A percentile compares a stretch with the other conserved stretches of the same genome.
Evolutionary conservation across 371 early-diverging fungal genomes (phyloP).

Genomic region (Polyrhizophydium stewartii): DNA sequence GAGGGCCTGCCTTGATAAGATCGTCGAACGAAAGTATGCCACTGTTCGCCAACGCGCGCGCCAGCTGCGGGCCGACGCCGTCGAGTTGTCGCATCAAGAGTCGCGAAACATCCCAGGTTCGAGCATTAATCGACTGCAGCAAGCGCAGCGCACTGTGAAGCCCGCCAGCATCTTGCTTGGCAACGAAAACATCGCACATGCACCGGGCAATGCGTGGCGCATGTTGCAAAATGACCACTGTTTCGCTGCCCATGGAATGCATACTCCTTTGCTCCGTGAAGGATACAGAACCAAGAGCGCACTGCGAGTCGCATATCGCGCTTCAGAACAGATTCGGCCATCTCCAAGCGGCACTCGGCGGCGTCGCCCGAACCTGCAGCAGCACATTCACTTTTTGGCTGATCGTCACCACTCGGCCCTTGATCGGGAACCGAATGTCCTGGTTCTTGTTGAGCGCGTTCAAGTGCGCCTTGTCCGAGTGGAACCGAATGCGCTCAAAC

Average conservation of each 20-base stretch:
- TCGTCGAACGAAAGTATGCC: slow-evolving; percentile 29
- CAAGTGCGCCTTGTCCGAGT: slow-evolving; percentile 36
- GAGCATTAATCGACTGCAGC: slow-evolving; percentile 4
- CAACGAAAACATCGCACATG: slow-evolving; percentile 15
- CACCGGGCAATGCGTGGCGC: neutral
- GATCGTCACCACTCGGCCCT: slow-evolving; percentile 24
- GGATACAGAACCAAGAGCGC: slow-evolving; percentile 22
- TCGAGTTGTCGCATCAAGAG: slow-evolving; percentile 36
- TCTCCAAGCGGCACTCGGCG: too few species aligned
- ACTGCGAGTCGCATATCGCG: slow-evolving; percentile 11
- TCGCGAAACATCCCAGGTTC: slow-evolving; percentile 29
- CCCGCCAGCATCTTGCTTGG: slow-evolving; percentile 19
- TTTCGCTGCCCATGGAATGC: slow-evolving; percentile 14
- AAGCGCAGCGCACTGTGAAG: neutral
- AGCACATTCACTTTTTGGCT: slow-evolving; percentile 38
- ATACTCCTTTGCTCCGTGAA: slow-evolving; percentile 24
- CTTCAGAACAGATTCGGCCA: too few species aligned
- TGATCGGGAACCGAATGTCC: slow-evolving; percentile 28
- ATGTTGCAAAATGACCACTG: slow-evolving; percentile 13
- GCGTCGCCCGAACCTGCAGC: slow-evolving; percentile 32
- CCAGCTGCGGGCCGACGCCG: slow-evolving; percentile 34
- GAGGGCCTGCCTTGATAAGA: slow-evolving; percentile 17
- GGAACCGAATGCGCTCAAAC: slow-evolving; percentile 34
- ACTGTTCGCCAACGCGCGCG: slow-evolving; percentile 20
- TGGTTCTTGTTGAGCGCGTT: slow-evolving; percentile 36